These are phyloP conservation scores for Galerina marginata DNA, from an alignment of 768 basidiomycete genomes.

Conservation along the genomic window DNA sequence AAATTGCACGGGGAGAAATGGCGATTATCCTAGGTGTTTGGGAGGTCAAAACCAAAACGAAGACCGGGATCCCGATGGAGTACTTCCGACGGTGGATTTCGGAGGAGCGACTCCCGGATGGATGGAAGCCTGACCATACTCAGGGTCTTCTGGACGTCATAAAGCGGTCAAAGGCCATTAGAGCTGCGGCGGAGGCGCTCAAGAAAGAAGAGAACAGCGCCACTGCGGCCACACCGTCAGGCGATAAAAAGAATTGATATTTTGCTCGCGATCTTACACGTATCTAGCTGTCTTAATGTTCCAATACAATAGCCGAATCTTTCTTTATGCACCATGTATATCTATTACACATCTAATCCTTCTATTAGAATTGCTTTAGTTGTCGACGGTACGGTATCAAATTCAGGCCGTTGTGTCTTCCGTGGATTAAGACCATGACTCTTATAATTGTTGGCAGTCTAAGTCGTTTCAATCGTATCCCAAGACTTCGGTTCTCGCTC, in stretches of 20 bases:
- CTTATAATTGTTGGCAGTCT: too few species aligned
- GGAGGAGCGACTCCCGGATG: slow-evolving; percentile 56
- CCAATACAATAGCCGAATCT: too few species aligned
- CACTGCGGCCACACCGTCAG: not conserved
- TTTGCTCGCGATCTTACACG: too few species aligned
- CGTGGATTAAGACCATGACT: too few species aligned
- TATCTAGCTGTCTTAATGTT: too few species aligned
- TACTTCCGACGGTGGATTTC: slow-evolving; percentile 55
- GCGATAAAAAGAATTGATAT: not conserved
- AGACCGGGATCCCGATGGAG: slow-evolving; percentile 49
- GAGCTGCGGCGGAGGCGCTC: slow-evolving; percentile 29
- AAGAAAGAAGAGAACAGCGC: slow-evolving; percentile 23
- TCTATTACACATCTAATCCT: too few species aligned
- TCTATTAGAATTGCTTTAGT: too few species aligned
- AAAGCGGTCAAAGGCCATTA: slow-evolving; percentile 36
- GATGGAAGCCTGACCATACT: slow-evolving; percentile 44
- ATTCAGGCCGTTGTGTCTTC: too few species aligned
- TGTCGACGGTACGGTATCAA: too few species aligned
- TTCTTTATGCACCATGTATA: too few species aligned
- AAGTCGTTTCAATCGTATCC: too few species aligned
- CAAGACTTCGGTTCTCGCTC: too few species aligned
- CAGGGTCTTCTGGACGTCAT: slow-evolving; percentile 43
- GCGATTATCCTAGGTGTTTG: slow-evolving; percentile 66
- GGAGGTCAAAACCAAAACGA: slow-evolving; percentile 41
- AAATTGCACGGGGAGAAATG: slow-evolving; percentile 74